A percentile compares a stretch with the other conserved stretches of the same genome.
Conservation (phyloP, 2,329 filamentous ascomycete genomes). For the Camptophora hylomeconis region DNA sequence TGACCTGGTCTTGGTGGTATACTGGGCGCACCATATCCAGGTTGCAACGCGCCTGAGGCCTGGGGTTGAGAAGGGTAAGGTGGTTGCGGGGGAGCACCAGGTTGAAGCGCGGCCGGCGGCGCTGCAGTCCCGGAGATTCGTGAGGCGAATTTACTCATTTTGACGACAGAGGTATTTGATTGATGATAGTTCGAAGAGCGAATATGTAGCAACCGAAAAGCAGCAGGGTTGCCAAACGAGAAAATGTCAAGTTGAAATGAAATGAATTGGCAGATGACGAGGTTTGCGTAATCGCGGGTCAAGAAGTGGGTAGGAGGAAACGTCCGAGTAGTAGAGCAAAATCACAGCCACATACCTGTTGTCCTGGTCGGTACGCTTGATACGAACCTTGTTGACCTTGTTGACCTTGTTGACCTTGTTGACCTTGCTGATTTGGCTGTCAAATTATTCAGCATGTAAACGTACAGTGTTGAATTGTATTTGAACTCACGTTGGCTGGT, state of each 20-base stretch:
- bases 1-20: slow-evolving; percentile 22
- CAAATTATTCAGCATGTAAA: slow-evolving; percentile 15
- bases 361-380: slow-evolving; percentile 15
- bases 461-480: slow-evolving; percentile 37
- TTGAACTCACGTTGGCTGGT: slow-evolving; percentile 18
- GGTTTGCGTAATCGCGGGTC: slow-evolving; percentile 8
- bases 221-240: neutral
- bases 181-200: neutral
- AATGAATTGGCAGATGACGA: slow-evolving; percentile 7
- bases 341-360: slow-evolving; percentile 44
- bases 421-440: slow-evolving; percentile 8
- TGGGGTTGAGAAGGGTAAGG: slow-evolving; percentile 6
- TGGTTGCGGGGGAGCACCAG: slow-evolving; percentile 2
- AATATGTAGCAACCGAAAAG: slow-evolving; percentile 1
- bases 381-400: slow-evolving; percentile 4
- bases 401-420: slow-evolving; percentile 4
- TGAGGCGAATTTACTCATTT: slow-evolving; percentile 18
- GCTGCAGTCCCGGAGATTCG: slow-evolving; percentile 6
- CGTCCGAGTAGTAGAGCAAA: slow-evolving; percentile 23
- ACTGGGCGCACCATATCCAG: neutral
- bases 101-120: slow-evolving; percentile 4
- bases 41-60: too few species aligned
- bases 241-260: slow-evolving; percentile 18
- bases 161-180: slow-evolving; percentile 2
- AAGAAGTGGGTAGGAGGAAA: slow-evolving; percentile 9